Evolutionary conservation across 768 basidiomycete genomes (phyloP).

Genomic region (Mycena amicta): DNA sequence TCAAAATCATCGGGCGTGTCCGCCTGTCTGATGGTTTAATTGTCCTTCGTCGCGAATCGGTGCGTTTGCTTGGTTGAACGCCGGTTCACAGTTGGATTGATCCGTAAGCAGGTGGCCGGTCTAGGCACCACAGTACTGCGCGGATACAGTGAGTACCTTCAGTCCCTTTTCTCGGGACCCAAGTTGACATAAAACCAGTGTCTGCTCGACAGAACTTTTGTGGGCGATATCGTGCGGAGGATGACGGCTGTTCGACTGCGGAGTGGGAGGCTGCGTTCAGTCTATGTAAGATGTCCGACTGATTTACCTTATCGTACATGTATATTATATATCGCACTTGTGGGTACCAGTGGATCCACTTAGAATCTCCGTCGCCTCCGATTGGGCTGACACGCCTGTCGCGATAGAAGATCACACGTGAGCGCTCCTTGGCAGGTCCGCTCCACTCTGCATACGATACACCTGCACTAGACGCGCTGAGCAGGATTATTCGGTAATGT

Average conservation of each 20-base stretch:
- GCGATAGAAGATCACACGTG: no score
- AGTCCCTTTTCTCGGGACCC: background rate
- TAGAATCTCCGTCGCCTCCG: no score
- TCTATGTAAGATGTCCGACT: conserved; percentile 41
- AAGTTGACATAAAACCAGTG: conserved; percentile 33
- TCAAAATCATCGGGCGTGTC: conserved; percentile 57
- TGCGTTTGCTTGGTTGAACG: conserved; percentile 28
- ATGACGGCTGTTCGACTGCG: conserved; percentile 35
- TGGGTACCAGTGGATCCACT: background rate
- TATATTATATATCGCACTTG: background rate
- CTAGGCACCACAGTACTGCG: conserved; percentile 44
- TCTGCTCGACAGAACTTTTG: conserved; percentile 54
- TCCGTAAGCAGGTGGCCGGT: conserved; percentile 26
- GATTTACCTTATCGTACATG: conserved; percentile 14
- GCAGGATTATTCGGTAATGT: no score
- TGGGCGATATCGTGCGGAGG: conserved; percentile 45
- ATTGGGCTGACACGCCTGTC: no score
- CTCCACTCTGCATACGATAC: no score
- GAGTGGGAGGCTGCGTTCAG: conserved; percentile 59
- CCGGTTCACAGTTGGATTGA: background rate
- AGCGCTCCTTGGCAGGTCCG: no score
- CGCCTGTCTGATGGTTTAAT: conserved; percentile 62
- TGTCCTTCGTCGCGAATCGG: conserved; percentile 54
- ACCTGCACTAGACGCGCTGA: no score
- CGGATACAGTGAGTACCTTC: conserved; percentile 46